These are phyloP conservation scores for Trichoderma sp. DNA, from an alignment of 2,329 filamentous ascomycete genomes.

Conservation along the genomic window DNA sequence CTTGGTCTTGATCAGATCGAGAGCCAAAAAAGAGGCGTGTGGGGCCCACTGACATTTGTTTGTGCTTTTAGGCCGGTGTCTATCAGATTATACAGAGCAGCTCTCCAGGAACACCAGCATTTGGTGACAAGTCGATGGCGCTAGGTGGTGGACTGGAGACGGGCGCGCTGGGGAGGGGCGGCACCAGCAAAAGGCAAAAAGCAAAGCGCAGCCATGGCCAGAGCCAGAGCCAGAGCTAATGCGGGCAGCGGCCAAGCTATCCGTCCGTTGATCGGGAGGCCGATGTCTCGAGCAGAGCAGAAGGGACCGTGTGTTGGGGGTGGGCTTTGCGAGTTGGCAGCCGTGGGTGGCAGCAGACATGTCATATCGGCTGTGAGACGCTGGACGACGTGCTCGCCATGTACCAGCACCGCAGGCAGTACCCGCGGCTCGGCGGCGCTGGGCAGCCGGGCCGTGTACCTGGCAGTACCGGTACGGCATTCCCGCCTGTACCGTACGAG, in stretches of 20 bases:
- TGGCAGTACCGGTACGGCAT: conserved; percentile 1
- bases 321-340: conserved; percentile 25
- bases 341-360: conserved; percentile 37
- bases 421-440: not conserved
- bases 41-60: conserved; percentile 40
- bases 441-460: not conserved
- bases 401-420: not conserved
- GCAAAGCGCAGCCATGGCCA: conserved; percentile 19
- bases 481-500: not conserved
- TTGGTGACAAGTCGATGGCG: conserved; percentile 24
- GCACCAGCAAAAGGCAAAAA: conserved; percentile 8
- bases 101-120: conserved; percentile 20
- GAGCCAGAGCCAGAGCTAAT: conserved; percentile 23
- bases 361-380: conserved; percentile 41
- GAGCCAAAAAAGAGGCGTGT: conserved; percentile 24
- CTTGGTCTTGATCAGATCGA: conserved; percentile 23
- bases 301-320: conserved; percentile 21
- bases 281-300: conserved; percentile 30
- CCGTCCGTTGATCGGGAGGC: conserved; percentile 34
- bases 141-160: conserved; percentile 6
- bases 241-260: conserved; percentile 24
- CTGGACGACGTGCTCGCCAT: not conserved
- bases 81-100: conserved; percentile 17
- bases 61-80: conserved; percentile 35
- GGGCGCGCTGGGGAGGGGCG: conserved; percentile 22